Conservation (phyloP, 768 basidiomycete genomes). For the Macrolepiota dolichaula region DNA sequence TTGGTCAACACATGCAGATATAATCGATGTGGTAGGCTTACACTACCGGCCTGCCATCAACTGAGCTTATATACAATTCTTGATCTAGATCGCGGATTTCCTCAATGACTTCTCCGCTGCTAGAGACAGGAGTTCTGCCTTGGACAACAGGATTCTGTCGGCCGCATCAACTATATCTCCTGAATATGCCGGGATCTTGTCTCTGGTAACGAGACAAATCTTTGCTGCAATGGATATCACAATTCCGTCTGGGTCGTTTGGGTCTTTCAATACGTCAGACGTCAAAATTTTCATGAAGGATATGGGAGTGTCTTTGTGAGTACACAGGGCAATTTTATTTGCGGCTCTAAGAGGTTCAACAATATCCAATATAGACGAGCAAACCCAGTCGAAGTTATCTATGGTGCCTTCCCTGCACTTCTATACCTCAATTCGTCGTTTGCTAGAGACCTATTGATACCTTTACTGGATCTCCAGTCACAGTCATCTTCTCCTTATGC, state of each 20-base stretch:
- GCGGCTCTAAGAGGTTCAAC: neutral
- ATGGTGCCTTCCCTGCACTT: too few species aligned
- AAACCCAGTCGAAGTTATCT: too few species aligned
- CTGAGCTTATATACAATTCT: neutral
- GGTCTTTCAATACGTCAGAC: constrained; percentile 34
- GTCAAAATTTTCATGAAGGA: too few species aligned
- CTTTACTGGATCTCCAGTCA: constrained; percentile 51
- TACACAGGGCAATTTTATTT: constrained; percentile 25
- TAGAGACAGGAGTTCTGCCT: constrained; percentile 26
- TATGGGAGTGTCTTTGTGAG: constrained; percentile 35
- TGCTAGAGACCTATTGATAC: constrained; percentile 40
- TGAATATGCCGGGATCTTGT: constrained; percentile 36
- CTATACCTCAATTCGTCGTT: constrained; percentile 36
- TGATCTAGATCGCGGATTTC: constrained; percentile 37
- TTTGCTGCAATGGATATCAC: constrained; percentile 48
- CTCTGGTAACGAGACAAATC: constrained; percentile 40
- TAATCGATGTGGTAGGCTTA: constrained; percentile 29
- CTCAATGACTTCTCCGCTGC: constrained; percentile 37
- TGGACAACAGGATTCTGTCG: constrained; percentile 35
- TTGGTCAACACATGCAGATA: constrained; percentile 27
- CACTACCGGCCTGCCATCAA: constrained; percentile 8
- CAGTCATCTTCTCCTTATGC: constrained; percentile 25
- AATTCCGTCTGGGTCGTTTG: constrained; percentile 20
- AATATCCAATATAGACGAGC: constrained; percentile 18
- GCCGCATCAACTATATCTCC: constrained; percentile 42